These are phyloP conservation scores for Phytophthora ohioensis DNA, from an alignment of 352 stramenopile species.

Conservation along the genomic window DNA sequence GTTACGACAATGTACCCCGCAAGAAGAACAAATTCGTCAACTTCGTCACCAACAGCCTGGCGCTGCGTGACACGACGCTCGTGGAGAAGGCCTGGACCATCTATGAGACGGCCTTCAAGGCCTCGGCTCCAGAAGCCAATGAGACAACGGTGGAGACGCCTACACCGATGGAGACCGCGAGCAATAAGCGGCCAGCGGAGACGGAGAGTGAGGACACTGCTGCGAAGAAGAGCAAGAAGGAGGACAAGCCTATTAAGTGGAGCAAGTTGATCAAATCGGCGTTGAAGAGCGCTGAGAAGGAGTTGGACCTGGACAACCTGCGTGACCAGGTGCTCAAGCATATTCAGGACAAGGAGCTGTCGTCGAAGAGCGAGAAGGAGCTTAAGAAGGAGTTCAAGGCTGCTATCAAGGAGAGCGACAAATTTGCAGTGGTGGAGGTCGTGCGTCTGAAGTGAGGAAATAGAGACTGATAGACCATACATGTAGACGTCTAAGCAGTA, in stretches of 20 bases:
- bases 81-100: constrained; percentile 79
- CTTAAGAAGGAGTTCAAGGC: constrained; percentile 74
- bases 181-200: constrained; percentile 59
- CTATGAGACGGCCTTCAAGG: constrained; percentile 74
- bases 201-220: constrained; percentile 35
- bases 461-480: constrained; percentile 68
- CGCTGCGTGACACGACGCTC: constrained; percentile 50
- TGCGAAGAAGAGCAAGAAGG: constrained; percentile 58
- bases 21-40: constrained; percentile 96
- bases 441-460: constrained; percentile 49
- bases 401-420: constrained; percentile 48
- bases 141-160: background rate
- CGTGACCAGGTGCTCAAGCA: constrained; percentile 55
- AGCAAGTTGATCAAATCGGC: constrained; percentile 67
- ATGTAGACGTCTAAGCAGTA: constrained; percentile 7
- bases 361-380: constrained; percentile 67
- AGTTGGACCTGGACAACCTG: constrained; percentile 67
- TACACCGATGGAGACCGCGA: constrained; percentile 10
- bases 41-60: constrained; percentile 90
- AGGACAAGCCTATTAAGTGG: constrained; percentile 75
- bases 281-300: constrained; percentile 58
- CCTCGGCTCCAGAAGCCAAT: constrained; percentile 33
- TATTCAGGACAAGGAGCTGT: constrained; percentile 54
- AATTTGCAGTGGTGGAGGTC: constrained; percentile 59
- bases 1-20: constrained; percentile 92